A percentile compares a stretch with the other conserved stretches of the same genome.
phyloP scores from a whole-genome alignment of 202 grass and related monocot genomes.

The Musa balbisiana region DNA sequence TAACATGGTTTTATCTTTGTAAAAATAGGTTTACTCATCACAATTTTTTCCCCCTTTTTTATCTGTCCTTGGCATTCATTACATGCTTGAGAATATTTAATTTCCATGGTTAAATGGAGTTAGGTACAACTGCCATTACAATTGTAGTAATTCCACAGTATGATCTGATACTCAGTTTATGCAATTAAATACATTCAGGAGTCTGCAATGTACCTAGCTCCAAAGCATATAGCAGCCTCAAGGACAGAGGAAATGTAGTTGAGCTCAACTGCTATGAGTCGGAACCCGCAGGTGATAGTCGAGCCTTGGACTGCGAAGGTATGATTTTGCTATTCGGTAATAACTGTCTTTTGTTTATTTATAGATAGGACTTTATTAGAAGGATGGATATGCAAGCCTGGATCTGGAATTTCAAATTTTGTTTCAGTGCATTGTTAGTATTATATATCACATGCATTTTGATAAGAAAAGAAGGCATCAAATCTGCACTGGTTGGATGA shows the following conservation, averaged over 20 bases:
- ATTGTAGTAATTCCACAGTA: neutral
- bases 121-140: neutral
- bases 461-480: no score
- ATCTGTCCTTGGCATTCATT: neutral
- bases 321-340: neutral
- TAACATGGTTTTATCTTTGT: no score
- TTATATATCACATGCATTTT: neutral
- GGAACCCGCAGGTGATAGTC: neutral
- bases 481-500: no score
- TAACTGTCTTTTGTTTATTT: neutral
- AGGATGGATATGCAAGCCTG: no score
- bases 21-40: neutral
- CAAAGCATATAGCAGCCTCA: neutral
- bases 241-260: neutral
- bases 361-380: neutral
- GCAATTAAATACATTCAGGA: constrained; percentile 2
- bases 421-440: neutral
- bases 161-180: neutral
- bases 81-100: neutral
- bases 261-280: neutral
- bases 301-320: neutral
- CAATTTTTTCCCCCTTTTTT: neutral
- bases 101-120: neutral
- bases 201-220: neutral
- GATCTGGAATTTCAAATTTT: no score